A percentile compares a stretch with the other conserved stretches of the same genome.
phyloP scores from a whole-genome alignment of 2,329 filamentous ascomycete genomes.

The Trichoderma guizhouense region DNA sequence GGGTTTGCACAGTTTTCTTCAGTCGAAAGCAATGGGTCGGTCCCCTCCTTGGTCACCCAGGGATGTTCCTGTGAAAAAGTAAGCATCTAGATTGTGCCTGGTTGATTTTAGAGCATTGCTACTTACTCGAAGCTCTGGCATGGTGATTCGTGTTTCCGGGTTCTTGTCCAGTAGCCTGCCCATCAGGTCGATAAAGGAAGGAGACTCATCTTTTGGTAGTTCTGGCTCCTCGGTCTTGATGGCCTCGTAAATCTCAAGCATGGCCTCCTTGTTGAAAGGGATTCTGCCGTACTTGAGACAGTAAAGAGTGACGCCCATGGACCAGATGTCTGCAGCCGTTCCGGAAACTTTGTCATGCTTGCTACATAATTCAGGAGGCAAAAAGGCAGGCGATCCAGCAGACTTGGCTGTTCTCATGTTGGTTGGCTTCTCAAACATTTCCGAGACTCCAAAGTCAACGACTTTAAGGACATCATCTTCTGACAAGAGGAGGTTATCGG shows the following conservation, averaged over 20 bases:
- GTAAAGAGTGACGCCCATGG: conserved; percentile 93
- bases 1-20: conserved; percentile 83
- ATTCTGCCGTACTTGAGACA: conserved; percentile 86
- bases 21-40: conserved; percentile 71
- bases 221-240: conserved; percentile 69
- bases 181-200: conserved; percentile 73
- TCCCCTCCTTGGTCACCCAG: conserved; percentile 83
- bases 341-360: conserved; percentile 87
- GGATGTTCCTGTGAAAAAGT: conserved; percentile 66
- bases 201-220: conserved; percentile 61
- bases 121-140: conserved; percentile 76
- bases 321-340: conserved; percentile 92
- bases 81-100: neutral
- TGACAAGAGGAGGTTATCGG: conserved; percentile 89
- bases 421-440: conserved; percentile 87
- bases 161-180: conserved; percentile 76
- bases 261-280: conserved; percentile 75
- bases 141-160: conserved; percentile 75
- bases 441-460: conserved; percentile 97
- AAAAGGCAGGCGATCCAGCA: conserved; percentile 89
- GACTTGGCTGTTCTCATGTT: conserved; percentile 92
- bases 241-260: conserved; percentile 85
- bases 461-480: conserved; percentile 93
- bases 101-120: neutral
- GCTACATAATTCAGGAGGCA: conserved; percentile 87